A percentile compares a stretch with the other conserved stretches of the same genome.
Conservation (phyloP, 208 protist genomes). For the Leishmania mexicana region DNA sequence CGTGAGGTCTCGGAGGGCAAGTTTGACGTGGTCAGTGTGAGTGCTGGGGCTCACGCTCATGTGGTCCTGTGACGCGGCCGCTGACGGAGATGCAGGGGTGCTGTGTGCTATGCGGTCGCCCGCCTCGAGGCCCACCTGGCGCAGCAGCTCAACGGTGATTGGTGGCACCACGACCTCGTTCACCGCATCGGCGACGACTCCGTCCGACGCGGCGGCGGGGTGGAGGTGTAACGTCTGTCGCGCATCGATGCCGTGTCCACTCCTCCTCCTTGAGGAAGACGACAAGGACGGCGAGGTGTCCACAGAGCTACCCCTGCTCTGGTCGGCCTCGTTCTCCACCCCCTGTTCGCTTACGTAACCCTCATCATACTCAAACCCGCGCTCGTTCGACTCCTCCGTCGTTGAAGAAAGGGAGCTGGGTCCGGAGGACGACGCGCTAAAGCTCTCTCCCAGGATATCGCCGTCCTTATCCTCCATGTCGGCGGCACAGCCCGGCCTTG, state of each 20-base stretch:
- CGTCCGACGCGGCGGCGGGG: not conserved
- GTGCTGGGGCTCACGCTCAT: conserved; percentile 11
- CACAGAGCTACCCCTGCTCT: not conserved
- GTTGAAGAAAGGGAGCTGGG: conserved; percentile 7
- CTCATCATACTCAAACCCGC: conserved; percentile 29
- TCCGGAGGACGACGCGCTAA: not conserved
- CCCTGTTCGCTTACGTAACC: conserved; percentile 22
- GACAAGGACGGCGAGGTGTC: not conserved
- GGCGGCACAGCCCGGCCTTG: not conserved
- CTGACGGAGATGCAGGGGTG: not conserved
- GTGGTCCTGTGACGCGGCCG: not conserved
- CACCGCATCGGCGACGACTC: not conserved
- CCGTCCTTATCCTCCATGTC: not conserved
- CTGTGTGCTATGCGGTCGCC: not conserved
- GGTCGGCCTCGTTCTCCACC: not conserved
- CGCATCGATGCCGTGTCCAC: not conserved
- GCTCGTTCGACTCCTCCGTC: conserved; percentile 21
- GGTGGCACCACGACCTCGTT: not conserved
- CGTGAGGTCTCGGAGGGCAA: conserved; percentile 14
- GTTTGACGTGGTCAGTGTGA: conserved; percentile 2
- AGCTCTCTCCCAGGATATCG: not conserved
- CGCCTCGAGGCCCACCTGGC: conserved; percentile 12
- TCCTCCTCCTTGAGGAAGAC: not conserved
- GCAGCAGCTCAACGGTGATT: conserved; percentile 33
- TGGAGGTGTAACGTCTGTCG: not conserved